Conservation (phyloP, 345 rosid genomes). For the Brassica rapa region DNA sequence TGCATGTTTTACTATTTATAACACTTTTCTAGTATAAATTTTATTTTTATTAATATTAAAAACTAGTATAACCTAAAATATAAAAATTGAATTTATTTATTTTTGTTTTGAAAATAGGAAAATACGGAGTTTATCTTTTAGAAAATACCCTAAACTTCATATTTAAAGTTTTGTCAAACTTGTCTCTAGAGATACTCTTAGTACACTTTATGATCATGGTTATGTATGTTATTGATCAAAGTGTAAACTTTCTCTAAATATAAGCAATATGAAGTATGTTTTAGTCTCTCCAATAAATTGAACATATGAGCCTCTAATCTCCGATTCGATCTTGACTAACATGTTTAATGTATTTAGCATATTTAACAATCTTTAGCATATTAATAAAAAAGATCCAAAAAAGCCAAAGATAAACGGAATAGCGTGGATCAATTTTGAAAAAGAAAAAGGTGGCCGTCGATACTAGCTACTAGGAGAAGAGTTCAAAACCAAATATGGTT, state of each 20-base stretch:
- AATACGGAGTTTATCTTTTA: neutral
- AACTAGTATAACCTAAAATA: neutral
- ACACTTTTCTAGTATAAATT: too few relatives aligned
- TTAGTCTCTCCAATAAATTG: neutral
- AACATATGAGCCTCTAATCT: neutral
- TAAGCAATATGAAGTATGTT: neutral
- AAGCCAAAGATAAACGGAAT: neutral
- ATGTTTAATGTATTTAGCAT: too few relatives aligned
- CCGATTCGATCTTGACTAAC: neutral
- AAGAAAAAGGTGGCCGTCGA: neutral
- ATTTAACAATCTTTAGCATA: too few relatives aligned
- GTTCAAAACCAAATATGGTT: slow-evolving; percentile 28
- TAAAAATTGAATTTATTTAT: too few relatives aligned
- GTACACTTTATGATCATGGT: neutral
- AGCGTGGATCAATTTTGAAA: neutral
- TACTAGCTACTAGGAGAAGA: neutral
- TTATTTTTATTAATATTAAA: too few relatives aligned
- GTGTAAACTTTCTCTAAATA: neutral
- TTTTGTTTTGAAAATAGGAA: neutral
- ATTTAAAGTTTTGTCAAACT: neutral
- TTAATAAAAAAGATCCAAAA: neutral
- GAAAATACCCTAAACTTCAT: too few relatives aligned
- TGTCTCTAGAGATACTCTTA: neutral
- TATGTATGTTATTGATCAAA: neutral
- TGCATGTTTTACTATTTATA: neutral